Conservation (phyloP, 208 protist species). For the Leishmania amazonensis region DNA sequence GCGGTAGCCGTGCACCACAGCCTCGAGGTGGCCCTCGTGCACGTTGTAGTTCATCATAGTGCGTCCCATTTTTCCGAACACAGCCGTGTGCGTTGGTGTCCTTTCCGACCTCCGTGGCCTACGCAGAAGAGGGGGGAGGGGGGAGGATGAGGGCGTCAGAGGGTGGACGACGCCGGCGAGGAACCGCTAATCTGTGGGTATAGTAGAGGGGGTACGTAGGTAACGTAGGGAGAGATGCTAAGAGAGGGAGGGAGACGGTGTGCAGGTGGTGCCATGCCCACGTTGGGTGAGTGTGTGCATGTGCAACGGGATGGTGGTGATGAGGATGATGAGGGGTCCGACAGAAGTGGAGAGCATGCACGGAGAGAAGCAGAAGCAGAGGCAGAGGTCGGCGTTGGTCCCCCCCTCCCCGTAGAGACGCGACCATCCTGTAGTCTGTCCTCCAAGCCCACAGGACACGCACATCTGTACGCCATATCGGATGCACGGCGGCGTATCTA, state of each 20-base stretch:
- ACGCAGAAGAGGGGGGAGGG: background rate
- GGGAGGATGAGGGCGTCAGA: background rate
- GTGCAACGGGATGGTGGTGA: background rate
- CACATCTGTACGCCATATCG: background rate
- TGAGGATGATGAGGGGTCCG: background rate
- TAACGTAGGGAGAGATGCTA: background rate
- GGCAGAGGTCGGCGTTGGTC: background rate
- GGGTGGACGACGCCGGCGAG: background rate
- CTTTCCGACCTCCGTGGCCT: background rate
- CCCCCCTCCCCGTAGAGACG: background rate
- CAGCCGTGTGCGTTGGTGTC: constrained; percentile 7
- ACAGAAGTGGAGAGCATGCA: background rate
- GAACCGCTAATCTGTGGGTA: background rate
- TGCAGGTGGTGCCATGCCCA: too few species aligned
- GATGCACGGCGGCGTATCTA: background rate
- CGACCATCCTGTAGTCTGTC: background rate
- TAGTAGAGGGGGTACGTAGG: background rate
- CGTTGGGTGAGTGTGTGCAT: background rate
- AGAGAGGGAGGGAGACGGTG: background rate
- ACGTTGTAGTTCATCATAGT: constrained; percentile 86
- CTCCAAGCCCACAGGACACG: background rate
- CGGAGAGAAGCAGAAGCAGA: background rate
- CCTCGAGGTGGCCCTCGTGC: constrained; percentile 88
- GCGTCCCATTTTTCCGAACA: constrained; percentile 43
- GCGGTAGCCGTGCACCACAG: constrained; percentile 91